Evolutionary conservation across 352 stramenopile genomes (phyloP).

Genomic region (Pythium diclinum): DNA sequence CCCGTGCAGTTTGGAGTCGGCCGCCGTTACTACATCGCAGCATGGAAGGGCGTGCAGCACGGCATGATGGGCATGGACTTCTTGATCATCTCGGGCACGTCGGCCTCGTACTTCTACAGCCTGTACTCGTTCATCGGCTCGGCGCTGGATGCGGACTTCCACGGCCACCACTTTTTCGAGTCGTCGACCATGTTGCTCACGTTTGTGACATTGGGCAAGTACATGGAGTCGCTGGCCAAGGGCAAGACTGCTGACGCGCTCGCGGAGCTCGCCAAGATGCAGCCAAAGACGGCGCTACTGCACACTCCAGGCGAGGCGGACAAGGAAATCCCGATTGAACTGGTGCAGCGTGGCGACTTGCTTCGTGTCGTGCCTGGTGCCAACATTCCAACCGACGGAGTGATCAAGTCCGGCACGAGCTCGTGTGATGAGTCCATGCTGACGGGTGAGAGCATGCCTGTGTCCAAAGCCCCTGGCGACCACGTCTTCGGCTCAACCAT

Average conservation of each 20-base stretch:
- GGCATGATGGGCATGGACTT: conserved; percentile 90
- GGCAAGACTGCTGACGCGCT: conserved; percentile 78
- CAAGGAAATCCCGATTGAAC: conserved; percentile 72
- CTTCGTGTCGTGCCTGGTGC: conserved; percentile 67
- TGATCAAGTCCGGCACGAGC: conserved; percentile 68
- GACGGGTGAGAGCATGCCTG: conserved; percentile 87
- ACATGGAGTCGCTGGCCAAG: conserved; percentile 88
- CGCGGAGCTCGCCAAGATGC: conserved; percentile 66
- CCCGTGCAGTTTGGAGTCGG: conserved; percentile 85
- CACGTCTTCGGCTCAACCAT: conserved; percentile 86
- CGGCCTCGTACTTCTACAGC: conserved; percentile 86
- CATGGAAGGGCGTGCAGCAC: conserved; percentile 79
- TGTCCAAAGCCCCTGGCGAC: conserved; percentile 71
- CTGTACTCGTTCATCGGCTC: conserved; percentile 75
- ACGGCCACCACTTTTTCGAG: conserved; percentile 87
- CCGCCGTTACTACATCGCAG: conserved; percentile 74
- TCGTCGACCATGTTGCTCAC: conserved; percentile 84
- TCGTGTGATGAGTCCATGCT: conserved; percentile 80
- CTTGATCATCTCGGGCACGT: conserved; percentile 78
- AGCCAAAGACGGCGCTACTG: conserved; percentile 76
- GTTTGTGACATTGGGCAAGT: conserved; percentile 87
- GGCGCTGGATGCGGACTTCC: conserved; percentile 51
- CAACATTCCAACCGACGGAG: conserved; percentile 80
- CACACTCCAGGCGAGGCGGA: conserved; percentile 50
- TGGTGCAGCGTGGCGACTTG: conserved; percentile 80